These are phyloP conservation scores for Blastobotrys terrestris DNA, from an alignment of 805 yeast species.

Conservation along the genomic window DNA sequence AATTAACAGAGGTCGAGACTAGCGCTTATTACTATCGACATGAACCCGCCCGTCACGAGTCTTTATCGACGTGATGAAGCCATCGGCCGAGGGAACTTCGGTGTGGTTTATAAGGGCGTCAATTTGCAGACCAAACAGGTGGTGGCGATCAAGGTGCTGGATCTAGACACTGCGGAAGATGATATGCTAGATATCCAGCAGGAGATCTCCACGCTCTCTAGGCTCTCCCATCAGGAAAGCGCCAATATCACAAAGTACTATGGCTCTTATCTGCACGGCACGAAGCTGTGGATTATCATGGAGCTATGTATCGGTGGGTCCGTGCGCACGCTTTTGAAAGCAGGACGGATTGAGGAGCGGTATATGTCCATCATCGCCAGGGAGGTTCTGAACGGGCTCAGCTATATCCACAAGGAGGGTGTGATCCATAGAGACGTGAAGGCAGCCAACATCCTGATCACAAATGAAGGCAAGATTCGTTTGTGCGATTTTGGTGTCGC, in stretches of 20 bases:
- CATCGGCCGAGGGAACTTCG: conserved; percentile 95
- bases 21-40: not conserved
- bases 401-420: conserved; percentile 77
- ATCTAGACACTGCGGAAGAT: conserved; percentile 87
- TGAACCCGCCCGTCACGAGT: conserved; percentile 20
- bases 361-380: conserved; percentile 79
- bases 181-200: conserved; percentile 93
- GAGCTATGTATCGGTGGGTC: conserved; percentile 98
- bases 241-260: conserved; percentile 93
- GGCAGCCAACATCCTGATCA: conserved; percentile 89
- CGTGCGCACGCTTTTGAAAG: conserved; percentile 71
- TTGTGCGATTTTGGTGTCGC: conserved; percentile 99
- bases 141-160: conserved; percentile 89
- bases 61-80: conserved; percentile 78
- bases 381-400: conserved; percentile 72
- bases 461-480: conserved; percentile 84
- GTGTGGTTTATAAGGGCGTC: conserved; percentile 85
- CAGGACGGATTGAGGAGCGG: conserved; percentile 83
- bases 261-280: conserved; percentile 80
- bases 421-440: conserved; percentile 95
- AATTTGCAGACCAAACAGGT: conserved; percentile 55
- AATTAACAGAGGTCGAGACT: not conserved
- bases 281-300: conserved; percentile 96
- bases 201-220: conserved; percentile 81
- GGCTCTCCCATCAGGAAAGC: conserved; percentile 56